Evolutionary conservation across 257 asterid genomes (phyloP), one percentile per base, ranked within the genome.

Genomic region (Anisodus acutangulus): DNA sequence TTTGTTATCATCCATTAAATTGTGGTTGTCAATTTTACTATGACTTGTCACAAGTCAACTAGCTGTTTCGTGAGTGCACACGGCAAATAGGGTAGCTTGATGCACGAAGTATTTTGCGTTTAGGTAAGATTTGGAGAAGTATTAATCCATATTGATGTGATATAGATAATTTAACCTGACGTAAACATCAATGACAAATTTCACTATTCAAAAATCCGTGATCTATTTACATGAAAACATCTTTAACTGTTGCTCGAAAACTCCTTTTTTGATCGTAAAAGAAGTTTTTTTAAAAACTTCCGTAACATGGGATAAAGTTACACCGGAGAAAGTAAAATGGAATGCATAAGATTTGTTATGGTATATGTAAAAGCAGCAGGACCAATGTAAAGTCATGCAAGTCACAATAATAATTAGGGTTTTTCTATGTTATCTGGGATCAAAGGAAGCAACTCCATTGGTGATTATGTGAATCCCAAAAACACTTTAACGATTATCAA

Each of bases 401-500:
- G 13, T 31, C 35, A 31, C 35, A 31, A 31, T 31, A 31, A 76
- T 76, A 76, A 76, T 51, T 62, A 62, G 69, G 69, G 69, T 62
- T 62, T 31, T 3, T 26, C 22, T 62, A 62, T 10, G 39, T 62
- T 62, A 19, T 62, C 39, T 60, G 26, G 10, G 26, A 17, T 60
- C 11, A 62, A 19, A 62, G 15, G 39, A 66, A 43, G 39, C 43
- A 78, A 74, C 19, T 67, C 8, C 60, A 51, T 76, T 76, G 63
- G 26, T 68, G 12, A 37, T 68, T 15, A 6, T 62, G 79, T 72
- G 68, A 80, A 74, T 64, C 76, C 85, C 78, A 45, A 86, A 37
- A 78, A 58, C 58, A 12, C 63, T 17, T 47, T 45, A 15, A 43
- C 55, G 60, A 79, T 67, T 74, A 80, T 85, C 86, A 74, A 83